Evolutionary conservation across 192 early-diverging fungal species (phyloP), one percentile per base, ranked within the genome.

Genomic region (Mortierella alpina): DNA sequence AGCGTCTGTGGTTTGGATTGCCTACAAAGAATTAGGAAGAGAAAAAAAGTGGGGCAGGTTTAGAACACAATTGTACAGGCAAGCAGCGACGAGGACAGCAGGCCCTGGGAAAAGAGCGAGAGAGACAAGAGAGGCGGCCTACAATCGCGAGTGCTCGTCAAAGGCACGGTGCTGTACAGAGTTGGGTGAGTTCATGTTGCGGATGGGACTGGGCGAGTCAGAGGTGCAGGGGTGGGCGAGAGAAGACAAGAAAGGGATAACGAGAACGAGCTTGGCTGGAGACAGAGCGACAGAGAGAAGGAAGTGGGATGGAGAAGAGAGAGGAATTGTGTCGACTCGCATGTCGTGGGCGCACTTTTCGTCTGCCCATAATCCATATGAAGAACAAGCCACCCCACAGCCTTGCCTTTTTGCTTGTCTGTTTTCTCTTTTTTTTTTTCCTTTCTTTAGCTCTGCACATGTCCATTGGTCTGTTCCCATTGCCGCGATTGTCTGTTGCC

Each of bases 1-100:
- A 86, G 75, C 17, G 86, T 88, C 70, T 89, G 88, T 57, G 87
- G 86, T 63, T 86, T 85, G 65, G 86, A 83, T 75, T 77, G 73
- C 51, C 77, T 80, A 80, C 44, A 15, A 12, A 22, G 18, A 0
- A 20, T n/a, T n/a, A 15, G 52, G 63, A 8, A 15, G 55, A 15
- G 52, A 72, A 8, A 15, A 62, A 11, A 17, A 57, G 61, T 31
- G 58, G 18, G 51, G 49, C 39, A 14, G 23, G 48, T 66, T 39
- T n/a, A 22, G 8, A 15, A 44, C 61, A 49, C 22, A 48, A 46
- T 47, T 14, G 39, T n/a, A 10, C 59, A 71, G 14, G 42, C 7
- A 54, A 46, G 17, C 23, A 56, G 39, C 9, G 55, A 44, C 11
- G 48, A 20, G 59, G 23, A 0, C 9, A 71, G 50, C 23, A 31